Evolutionary conservation across 2,329 filamentous ascomycete species (phyloP).

Genomic region (Paecilomyces niveus): DNA sequence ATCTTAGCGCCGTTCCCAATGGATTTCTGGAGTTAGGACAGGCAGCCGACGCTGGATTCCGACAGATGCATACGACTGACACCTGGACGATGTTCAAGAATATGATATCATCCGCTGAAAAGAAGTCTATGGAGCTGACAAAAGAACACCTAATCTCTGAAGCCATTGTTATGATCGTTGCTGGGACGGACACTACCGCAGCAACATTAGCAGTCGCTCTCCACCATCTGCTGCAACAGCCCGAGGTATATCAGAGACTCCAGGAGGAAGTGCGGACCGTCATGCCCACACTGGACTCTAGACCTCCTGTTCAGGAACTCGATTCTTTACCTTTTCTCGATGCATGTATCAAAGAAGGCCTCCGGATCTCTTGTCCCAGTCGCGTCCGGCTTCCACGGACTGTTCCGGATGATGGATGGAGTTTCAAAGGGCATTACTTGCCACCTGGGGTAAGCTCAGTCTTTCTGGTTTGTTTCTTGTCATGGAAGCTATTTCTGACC

Average conservation of each 20-base stretch:
- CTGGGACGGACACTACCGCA: not conserved
- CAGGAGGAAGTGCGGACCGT: not conserved
- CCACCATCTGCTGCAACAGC: not conserved
- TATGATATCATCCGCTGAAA: not conserved
- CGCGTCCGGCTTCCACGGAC: slow-evolving; percentile 1
- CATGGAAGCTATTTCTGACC: too few relatives aligned
- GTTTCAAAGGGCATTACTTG: slow-evolving; percentile 1
- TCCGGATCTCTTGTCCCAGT: slow-evolving; percentile 3
- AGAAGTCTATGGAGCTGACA: not conserved
- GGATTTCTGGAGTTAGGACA: too few relatives aligned
- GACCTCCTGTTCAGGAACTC: too few relatives aligned
- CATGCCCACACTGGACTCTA: too few relatives aligned
- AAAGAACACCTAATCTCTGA: not conserved
- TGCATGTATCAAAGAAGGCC: slow-evolving; percentile 4
- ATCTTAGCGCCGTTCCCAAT: too few relatives aligned
- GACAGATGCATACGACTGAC: too few relatives aligned
- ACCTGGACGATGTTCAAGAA: not conserved
- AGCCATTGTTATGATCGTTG: not conserved
- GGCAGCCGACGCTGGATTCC: too few relatives aligned
- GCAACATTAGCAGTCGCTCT: too few relatives aligned
- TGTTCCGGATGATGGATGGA: slow-evolving; percentile 1
- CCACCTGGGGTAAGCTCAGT: not conserved
- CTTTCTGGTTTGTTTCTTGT: too few relatives aligned
- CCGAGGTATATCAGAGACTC: not conserved
- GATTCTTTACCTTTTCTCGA: not conserved